A percentile compares a stretch with the other conserved stretches of the same genome.
These are phyloP conservation scores for Lyophyllum shimeji DNA, from an alignment of 768 basidiomycete genomes.

Conservation along the genomic window DNA sequence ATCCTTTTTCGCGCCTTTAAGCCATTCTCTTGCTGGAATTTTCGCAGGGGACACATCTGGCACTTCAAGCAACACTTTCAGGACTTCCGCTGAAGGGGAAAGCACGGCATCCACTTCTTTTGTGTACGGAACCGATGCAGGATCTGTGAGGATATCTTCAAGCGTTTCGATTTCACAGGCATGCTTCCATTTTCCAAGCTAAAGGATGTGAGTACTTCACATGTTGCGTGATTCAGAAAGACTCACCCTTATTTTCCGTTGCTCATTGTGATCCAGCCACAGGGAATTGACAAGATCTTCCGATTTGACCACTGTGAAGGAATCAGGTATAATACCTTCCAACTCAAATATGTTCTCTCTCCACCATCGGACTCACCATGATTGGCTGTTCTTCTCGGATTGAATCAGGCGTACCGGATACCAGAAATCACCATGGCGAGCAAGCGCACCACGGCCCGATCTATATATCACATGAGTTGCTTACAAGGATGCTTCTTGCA, in stretches of 20 bases:
- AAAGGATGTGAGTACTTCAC: not conserved
- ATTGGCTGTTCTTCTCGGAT: not conserved
- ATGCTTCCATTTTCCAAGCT: constrained; percentile 28
- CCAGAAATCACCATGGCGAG: constrained; percentile 17
- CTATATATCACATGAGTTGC: not conserved
- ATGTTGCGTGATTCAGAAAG: not conserved
- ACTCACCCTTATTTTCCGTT: constrained; percentile 1
- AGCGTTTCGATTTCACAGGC: constrained; percentile 13
- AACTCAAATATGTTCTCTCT: not conserved
- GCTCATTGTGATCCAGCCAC: not conserved
- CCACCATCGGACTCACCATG: constrained; percentile 20
- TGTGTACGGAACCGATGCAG: constrained; percentile 18
- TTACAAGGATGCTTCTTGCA: not conserved
- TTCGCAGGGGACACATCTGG: constrained; percentile 3
- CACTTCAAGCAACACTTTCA: constrained; percentile 9
- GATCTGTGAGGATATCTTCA: constrained; percentile 23
- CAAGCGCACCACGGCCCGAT: constrained; percentile 20
- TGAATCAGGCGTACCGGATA: constrained; percentile 25
- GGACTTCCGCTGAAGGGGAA: not conserved
- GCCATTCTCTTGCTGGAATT: constrained; percentile 18
- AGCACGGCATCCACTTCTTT: constrained; percentile 16
- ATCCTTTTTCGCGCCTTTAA: constrained; percentile 11
- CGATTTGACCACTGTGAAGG: not conserved
- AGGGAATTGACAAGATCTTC: not conserved
- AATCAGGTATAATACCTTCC: not conserved